phyloP scores from a whole-genome alignment of 805 yeast genomes.

The Cyberlindnera xylosilytica region DNA sequence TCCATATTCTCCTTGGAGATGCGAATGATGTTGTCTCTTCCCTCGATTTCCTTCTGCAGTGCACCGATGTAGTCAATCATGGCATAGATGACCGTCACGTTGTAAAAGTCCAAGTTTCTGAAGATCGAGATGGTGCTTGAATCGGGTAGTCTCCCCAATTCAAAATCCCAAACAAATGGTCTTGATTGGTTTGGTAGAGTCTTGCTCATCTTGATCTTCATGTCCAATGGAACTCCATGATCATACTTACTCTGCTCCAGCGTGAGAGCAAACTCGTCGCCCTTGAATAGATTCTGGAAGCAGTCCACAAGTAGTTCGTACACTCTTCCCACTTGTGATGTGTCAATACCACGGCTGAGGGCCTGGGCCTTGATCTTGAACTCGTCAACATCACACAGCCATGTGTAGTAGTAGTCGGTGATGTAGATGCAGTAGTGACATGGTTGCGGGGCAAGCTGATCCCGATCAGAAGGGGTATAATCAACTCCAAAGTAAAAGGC shows the following conservation, averaged over 20 bases:
- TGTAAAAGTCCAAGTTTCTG: slow-evolving; percentile 19
- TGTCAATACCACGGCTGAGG: slow-evolving; percentile 15
- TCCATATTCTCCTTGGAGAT: slow-evolving; percentile 29
- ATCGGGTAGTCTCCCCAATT: slow-evolving; percentile 21
- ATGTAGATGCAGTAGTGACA: slow-evolving; percentile 10
- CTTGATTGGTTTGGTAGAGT: slow-evolving; percentile 2
- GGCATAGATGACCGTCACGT: slow-evolving; percentile 21
- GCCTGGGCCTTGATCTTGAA: slow-evolving; percentile 17
- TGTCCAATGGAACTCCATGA: slow-evolving; percentile 19
- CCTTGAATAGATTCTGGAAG: slow-evolving; percentile 17
- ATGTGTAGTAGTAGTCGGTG: slow-evolving; percentile 24
- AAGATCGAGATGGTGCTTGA: slow-evolving; percentile 23
- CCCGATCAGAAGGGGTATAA: slow-evolving; percentile 9
- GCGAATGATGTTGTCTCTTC: slow-evolving; percentile 32
- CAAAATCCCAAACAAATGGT: slow-evolving; percentile 24
- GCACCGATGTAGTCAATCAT: slow-evolving; percentile 20
- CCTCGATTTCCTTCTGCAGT: slow-evolving; percentile 19
- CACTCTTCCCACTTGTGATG: slow-evolving; percentile 10
- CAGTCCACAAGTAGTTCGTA: slow-evolving; percentile 13
- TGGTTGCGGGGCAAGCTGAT: background rate
- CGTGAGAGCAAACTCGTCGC: slow-evolving; percentile 4
- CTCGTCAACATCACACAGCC: slow-evolving; percentile 23
- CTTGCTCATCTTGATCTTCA: slow-evolving; percentile 15
- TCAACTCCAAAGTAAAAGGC: slow-evolving; percentile 21
- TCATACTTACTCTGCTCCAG: slow-evolving; percentile 16